A percentile compares a stretch with the other conserved stretches of the same genome.
Conservation (phyloP, 2,329 filamentous ascomycete genomes). For the Microcyclospora pomicola region DNA sequence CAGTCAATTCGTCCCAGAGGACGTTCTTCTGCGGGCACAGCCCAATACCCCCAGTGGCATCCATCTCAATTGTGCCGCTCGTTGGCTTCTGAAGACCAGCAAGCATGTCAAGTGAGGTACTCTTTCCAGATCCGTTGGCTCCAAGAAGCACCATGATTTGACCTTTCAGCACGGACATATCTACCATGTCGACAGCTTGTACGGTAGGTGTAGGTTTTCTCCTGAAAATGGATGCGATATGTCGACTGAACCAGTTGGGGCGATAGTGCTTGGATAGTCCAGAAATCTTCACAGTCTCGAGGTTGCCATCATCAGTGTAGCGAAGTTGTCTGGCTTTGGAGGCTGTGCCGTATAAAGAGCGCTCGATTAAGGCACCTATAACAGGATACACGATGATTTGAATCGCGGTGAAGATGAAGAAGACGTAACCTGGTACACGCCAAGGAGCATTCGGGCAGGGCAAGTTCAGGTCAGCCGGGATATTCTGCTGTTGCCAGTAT, state of each 20-base stretch:
- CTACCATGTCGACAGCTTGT: constrained; percentile 63
- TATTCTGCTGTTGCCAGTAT: constrained; percentile 53
- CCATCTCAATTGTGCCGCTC: constrained; percentile 61
- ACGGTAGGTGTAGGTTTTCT: constrained; percentile 49
- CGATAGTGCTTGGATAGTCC: constrained; percentile 66
- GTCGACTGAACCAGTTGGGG: constrained; percentile 45
- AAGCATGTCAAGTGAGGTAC: constrained; percentile 77
- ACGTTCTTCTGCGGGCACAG: constrained; percentile 91
- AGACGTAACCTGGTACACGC: constrained; percentile 55
- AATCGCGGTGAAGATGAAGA: constrained; percentile 64
- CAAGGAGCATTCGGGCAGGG: constrained; percentile 46
- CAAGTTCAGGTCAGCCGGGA: constrained; percentile 46
- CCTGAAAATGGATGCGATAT: constrained; percentile 32
- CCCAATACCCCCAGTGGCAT: constrained; percentile 65
- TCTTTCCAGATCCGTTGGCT: constrained; percentile 83
- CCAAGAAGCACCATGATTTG: constrained; percentile 79
- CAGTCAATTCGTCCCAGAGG: constrained; percentile 77
- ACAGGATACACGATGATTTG: constrained; percentile 69
- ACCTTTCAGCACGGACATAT: constrained; percentile 56
- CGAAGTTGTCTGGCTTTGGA: constrained; percentile 37
- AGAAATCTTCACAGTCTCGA: constrained; percentile 52
- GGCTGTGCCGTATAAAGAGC: constrained; percentile 60
- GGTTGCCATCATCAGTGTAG: constrained; percentile 12
- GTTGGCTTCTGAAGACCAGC: constrained; percentile 68
- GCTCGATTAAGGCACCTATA: constrained; percentile 61